Percentiles rank a stretch among this genome's conserved stretches.
phyloP scores from a whole-genome alignment of 441 rosid species.

The Bocquillonia castaneifolia region DNA sequence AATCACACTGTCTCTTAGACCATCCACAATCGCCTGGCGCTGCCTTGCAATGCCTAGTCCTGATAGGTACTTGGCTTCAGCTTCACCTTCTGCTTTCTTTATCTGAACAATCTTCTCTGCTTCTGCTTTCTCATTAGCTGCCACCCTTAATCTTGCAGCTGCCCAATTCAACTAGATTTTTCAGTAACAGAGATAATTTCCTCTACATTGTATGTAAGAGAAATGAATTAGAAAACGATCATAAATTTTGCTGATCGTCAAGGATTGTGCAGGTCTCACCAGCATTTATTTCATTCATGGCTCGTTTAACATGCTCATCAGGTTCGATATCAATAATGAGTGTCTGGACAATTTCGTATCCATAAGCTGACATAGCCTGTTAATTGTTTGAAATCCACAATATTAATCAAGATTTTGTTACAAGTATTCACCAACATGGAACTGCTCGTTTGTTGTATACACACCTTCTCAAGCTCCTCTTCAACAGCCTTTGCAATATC shows the following conservation, averaged over 20 bases:
- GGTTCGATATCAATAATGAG: constrained; percentile 56
- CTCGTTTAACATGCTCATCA: constrained; percentile 47
- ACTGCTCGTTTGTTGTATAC: not conserved
- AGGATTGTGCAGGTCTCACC: constrained; percentile 27
- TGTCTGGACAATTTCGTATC: constrained; percentile 53
- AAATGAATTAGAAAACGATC: too few relatives aligned
- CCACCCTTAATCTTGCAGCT: constrained; percentile 56
- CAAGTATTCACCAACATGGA: too few relatives aligned
- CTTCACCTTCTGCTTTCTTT: constrained; percentile 54
- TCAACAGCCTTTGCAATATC: constrained; percentile 37
- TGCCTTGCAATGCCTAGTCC: constrained; percentile 55
- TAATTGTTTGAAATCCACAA: not conserved
- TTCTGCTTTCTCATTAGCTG: constrained; percentile 55
- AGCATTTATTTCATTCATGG: constrained; percentile 61
- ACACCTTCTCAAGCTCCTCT: constrained; percentile 33
- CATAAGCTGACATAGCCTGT: constrained; percentile 43
- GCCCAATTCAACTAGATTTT: not conserved
- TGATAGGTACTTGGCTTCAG: constrained; percentile 50
- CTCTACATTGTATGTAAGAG: not conserved
- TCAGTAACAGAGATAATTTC: not conserved
- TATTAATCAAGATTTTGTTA: too few relatives aligned
- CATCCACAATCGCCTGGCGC: constrained; percentile 60
- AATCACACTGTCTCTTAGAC: constrained; percentile 51
- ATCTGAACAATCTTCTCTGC: constrained; percentile 57
- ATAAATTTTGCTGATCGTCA: not conserved